Evolutionary conservation across 495 filamentous ascomycete species (phyloP).

Genomic region (Daldinia bambusicola): DNA sequence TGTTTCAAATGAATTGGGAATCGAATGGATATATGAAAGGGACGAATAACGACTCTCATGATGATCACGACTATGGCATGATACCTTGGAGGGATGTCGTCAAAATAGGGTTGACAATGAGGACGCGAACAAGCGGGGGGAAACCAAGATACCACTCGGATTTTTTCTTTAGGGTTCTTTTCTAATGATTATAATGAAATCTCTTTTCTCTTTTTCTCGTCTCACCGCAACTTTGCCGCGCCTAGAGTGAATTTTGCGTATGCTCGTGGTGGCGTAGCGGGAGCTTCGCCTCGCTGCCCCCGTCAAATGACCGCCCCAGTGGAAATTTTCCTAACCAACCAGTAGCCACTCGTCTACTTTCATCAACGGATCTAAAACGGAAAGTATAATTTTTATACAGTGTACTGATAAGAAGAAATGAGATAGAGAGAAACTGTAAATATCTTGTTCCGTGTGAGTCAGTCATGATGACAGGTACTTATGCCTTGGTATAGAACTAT

Average conservation of each 20-base stretch:
- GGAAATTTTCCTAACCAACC: conserved; percentile 13
- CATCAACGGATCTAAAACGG: neutral
- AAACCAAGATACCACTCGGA: conserved; percentile 16
- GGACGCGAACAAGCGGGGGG: conserved; percentile 27
- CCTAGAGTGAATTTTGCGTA: conserved; percentile 8
- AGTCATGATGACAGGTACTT: too few relatives aligned
- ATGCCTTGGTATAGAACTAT: too few relatives aligned
- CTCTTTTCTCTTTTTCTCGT: conserved; percentile 1
- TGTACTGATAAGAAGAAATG: neutral
- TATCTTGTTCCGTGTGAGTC: too few relatives aligned
- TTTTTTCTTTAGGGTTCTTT: conserved; percentile 8
- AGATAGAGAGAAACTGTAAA: too few relatives aligned
- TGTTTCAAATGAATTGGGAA: neutral
- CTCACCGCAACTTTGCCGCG: conserved; percentile 35
- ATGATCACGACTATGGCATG: conserved; percentile 13
- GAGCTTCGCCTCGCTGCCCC: conserved; percentile 29
- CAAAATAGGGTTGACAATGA: conserved; percentile 2
- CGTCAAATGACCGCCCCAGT: conserved; percentile 12
- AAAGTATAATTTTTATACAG: neutral
- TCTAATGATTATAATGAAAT: conserved; percentile 14
- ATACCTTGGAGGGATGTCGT: conserved; percentile 22
- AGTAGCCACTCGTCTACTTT: neutral
- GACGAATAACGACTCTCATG: conserved; percentile 26
- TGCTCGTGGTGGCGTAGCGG: conserved; percentile 35
- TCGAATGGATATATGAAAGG: conserved; percentile 14